Evolutionary conservation across 2,329 filamentous ascomycete species (phyloP).

Genomic region (Elsinoe arachidis): DNA sequence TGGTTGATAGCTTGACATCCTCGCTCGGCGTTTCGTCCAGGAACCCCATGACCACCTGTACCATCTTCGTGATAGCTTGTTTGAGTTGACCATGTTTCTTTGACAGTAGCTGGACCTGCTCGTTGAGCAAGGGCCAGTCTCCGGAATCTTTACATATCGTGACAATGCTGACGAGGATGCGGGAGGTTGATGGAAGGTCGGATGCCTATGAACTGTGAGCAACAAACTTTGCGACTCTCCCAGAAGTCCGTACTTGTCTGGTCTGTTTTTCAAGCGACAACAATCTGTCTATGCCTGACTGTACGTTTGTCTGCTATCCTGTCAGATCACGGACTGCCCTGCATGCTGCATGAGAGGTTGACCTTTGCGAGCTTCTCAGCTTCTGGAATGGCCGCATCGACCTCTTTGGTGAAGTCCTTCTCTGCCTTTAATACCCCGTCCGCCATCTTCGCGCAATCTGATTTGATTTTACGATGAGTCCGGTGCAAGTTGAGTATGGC

Average conservation of each 20-base stretch:
- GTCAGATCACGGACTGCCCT: conserved; percentile 21
- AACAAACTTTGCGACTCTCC: neutral
- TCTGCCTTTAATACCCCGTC: conserved; percentile 82
- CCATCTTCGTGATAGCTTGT: conserved; percentile 98
- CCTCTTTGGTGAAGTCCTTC: conserved; percentile 98
- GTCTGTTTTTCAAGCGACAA: conserved; percentile 89
- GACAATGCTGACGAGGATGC: conserved; percentile 77
- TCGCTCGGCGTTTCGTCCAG: conserved; percentile 74
- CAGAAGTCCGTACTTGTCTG: conserved; percentile 60
- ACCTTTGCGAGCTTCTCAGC: conserved; percentile 85
- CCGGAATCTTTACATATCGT: conserved; percentile 87
- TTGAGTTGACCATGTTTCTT: conserved; percentile 99
- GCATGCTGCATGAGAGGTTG: conserved; percentile 19
- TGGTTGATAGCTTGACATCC: conserved; percentile 84
- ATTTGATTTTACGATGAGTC: neutral
- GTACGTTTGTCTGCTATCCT: conserved; percentile 57
- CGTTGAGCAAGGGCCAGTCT: conserved; percentile 92
- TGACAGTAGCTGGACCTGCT: conserved; percentile 88
- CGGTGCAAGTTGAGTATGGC: neutral
- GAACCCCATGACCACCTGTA: conserved; percentile 90
- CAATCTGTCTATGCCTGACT: conserved; percentile 88
- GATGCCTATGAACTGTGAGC: conserved; percentile 56
- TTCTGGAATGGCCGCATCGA: conserved; percentile 83
- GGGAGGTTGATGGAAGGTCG: conserved; percentile 89
- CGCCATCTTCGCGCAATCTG: conserved; percentile 51